Evolutionary conservation across 2,329 filamentous ascomycete genomes (phyloP).

Genomic region (Boeremia exigua): DNA sequence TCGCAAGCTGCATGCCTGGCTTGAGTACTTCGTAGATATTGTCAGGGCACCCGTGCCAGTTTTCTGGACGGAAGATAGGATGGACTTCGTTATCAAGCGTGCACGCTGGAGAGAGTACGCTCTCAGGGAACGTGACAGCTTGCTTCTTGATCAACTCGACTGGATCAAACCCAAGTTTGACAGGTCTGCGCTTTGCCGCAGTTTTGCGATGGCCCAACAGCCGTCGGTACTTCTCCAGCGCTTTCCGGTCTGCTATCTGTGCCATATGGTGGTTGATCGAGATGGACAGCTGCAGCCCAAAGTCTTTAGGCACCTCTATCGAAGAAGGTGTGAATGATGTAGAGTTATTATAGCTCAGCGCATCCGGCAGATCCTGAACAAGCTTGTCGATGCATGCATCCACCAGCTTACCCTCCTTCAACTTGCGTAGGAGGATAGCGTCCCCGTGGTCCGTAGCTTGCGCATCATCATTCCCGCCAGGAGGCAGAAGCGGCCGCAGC

Average conservation of each 20-base stretch:
- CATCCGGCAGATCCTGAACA: constrained; percentile 43
- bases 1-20: constrained; percentile 45
- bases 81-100: constrained; percentile 48
- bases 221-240: constrained; percentile 47
- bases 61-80: constrained; percentile 45
- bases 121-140: constrained; percentile 42
- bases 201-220: constrained; percentile 46
- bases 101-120: constrained; percentile 24
- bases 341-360: constrained; percentile 44
- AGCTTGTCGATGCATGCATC: constrained; percentile 48
- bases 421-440: constrained; percentile 40
- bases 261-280: constrained; percentile 49
- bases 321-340: constrained; percentile 47
- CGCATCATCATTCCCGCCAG: constrained; percentile 33
- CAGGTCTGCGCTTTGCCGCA: constrained; percentile 36
- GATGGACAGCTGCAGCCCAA: constrained; percentile 46
- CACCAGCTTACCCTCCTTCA: constrained; percentile 45
- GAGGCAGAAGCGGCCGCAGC: constrained; percentile 40
- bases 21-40: constrained; percentile 48
- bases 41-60: constrained; percentile 49
- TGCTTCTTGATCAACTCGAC: constrained; percentile 49
- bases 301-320: constrained; percentile 48
- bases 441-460: constrained; percentile 30
- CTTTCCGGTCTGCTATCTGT: constrained; percentile 46
- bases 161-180: constrained; percentile 48